Conservation (phyloP, 2,329 filamentous ascomycete species). For the Fusarium scirpi region DNA sequence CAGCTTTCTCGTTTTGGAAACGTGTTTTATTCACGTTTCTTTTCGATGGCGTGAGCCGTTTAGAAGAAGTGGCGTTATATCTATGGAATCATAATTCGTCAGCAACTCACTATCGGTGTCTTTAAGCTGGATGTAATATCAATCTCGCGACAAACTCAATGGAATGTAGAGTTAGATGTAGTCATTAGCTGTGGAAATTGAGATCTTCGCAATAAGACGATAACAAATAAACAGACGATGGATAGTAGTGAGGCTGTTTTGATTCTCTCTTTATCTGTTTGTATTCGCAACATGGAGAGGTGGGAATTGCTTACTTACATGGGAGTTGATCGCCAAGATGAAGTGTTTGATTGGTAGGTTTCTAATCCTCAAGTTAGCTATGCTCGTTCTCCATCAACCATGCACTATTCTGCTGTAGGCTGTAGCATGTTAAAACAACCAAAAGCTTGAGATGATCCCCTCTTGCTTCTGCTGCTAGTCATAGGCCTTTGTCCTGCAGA, state of each 20-base stretch:
- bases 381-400: neutral
- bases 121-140: neutral
- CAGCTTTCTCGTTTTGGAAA: neutral
- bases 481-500: neutral
- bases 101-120: conserved; percentile 15
- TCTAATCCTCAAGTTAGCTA: neutral
- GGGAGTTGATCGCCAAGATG: neutral
- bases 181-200: neutral
- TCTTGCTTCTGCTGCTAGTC: neutral
- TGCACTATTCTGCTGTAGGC: neutral
- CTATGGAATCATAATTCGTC: conserved; percentile 13
- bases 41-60: neutral
- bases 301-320: conserved; percentile 12
- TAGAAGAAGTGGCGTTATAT: conserved; percentile 3
- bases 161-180: conserved; percentile 1
- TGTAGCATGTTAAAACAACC: neutral
- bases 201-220: neutral
- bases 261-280: conserved; percentile 2
- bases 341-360: neutral
- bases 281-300: neutral
- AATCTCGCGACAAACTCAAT: neutral
- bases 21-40: neutral
- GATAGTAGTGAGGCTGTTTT: neutral
- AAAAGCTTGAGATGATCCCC: neutral
- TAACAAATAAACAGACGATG: neutral